These are phyloP conservation scores for Boletus rubescentipes DNA, from an alignment of 768 basidiomycete species.

Conservation along the genomic window DNA sequence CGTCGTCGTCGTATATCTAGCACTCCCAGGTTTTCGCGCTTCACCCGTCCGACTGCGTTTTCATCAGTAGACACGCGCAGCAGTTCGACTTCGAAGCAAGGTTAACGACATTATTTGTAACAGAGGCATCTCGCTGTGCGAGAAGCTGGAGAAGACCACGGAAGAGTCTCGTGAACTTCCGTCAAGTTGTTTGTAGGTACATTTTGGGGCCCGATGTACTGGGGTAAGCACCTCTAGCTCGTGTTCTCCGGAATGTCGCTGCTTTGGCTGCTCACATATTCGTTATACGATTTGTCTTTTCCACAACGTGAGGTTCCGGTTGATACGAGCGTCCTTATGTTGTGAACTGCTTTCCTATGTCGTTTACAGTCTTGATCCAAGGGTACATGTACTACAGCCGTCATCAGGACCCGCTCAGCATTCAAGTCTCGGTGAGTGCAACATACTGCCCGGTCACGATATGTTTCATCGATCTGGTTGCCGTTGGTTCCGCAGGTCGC, in stretches of 20 bases:
- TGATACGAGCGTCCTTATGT: neutral
- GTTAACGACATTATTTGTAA: too few species aligned
- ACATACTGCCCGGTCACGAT: too few species aligned
- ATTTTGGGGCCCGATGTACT: neutral
- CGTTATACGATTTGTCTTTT: neutral
- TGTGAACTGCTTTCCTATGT: neutral
- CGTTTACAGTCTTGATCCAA: conserved; percentile 3
- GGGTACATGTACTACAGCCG: conserved; percentile 2
- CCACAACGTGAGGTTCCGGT: neutral
- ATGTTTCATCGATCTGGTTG: neutral
- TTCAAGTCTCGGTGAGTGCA: neutral
- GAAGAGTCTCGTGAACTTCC: neutral
- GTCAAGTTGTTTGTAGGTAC: neutral
- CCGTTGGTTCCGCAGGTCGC: neutral
- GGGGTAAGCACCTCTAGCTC: neutral
- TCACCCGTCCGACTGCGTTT: too few species aligned
- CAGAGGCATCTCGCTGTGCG: too few species aligned
- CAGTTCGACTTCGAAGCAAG: too few species aligned
- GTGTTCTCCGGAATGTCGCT: too few species aligned
- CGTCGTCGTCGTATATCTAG: too few species aligned
- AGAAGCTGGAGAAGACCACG: too few species aligned
- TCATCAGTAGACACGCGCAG: too few species aligned
- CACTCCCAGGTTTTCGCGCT: too few species aligned
- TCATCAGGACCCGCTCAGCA: neutral
- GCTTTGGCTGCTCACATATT: neutral